Percentiles rank a stretch among this genome's conserved stretches.
Evolutionary conservation across 805 yeast species (phyloP).

Genomic region (Kazachstania africana): DNA sequence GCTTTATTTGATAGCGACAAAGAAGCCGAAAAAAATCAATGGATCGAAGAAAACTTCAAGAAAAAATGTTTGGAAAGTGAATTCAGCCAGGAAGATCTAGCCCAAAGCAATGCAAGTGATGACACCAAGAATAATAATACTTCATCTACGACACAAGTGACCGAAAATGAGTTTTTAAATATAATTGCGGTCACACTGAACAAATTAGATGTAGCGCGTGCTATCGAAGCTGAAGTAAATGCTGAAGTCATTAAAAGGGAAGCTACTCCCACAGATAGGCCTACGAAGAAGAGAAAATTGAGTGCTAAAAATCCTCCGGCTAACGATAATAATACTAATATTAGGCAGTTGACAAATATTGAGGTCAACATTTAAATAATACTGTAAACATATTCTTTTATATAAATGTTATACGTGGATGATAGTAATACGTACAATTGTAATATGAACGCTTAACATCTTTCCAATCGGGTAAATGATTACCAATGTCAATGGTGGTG

Average conservation of each 20-base stretch:
- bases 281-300: conserved; percentile 5
- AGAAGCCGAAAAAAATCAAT: conserved; percentile 41
- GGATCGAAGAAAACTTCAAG: conserved; percentile 69
- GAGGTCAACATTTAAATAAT: neutral
- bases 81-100: conserved; percentile 2
- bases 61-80: conserved; percentile 30
- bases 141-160: conserved; percentile 8
- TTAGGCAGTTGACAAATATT: no score
- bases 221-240: conserved; percentile 18
- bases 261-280: neutral
- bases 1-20: conserved; percentile 52
- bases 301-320: neutral
- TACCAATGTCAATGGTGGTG: conserved; percentile 17
- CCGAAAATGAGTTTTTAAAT: conserved; percentile 21
- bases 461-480: conserved; percentile 22
- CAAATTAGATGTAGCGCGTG: conserved; percentile 20
- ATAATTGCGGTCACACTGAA: conserved; percentile 19
- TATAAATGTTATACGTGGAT: conserved; percentile 17
- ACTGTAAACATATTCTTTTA: conserved; percentile 1
- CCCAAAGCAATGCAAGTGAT: conserved; percentile 3
- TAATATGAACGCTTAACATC: conserved; percentile 26
- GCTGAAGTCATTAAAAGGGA: conserved; percentile 1
- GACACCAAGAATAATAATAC: conserved; percentile 2
- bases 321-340: no score
- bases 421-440: conserved; percentile 25